Base-by-base conservation (phyloP, 2,329 filamentous ascomycete species). In the Diplodia corticola region DNA sequence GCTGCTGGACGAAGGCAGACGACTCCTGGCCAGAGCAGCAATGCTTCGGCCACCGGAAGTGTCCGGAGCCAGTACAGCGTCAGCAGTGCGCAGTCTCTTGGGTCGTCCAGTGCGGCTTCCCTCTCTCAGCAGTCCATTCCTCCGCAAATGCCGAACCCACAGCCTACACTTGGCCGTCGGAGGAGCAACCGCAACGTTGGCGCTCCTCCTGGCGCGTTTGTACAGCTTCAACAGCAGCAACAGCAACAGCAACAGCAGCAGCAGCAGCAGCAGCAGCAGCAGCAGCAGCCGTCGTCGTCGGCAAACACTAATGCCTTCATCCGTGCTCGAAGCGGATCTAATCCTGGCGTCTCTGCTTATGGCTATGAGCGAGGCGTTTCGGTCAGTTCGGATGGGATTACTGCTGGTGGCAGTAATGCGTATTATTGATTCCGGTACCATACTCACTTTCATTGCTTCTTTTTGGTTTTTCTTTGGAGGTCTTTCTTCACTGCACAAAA, bases 121-220 rank as follows among this genome's bases (percentile, higher is more conserved):
- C 70, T 75, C 3, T 69, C 72, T 15, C 75, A 73, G 5, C 68
- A 71, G n/a, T 69, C 67, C 49, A 69, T 40, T 13, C 33, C 60
- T 46, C 55, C 37, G 73, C 76, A 40, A 70, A 68, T 20, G 15
- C n/a, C 40, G 28, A 37, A 22, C 7, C 20, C 57, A 7, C 57
- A 61, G 28, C 57, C 40, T 24, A 49, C 26, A 9, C 71, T 78
- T 12, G 69, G 69, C 35, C 72, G 76, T 22, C 71, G 76, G 50
- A 73, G 74, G 63, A 78, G 76, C 70, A 77, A 71, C 59, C 76
- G 76, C 48, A 76, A 73, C 61, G 74, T 76, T 50, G 70, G 71
- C 13, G 71, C 69, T 24, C 69, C 69, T 12, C 68, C 72, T 35
- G 69, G 68, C n/a, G 59, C 68, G 9, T 76, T 73, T 26, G 60